Evolutionary conservation across 805 yeast species (phyloP).

Genomic region (Yarrowia sp.): DNA sequence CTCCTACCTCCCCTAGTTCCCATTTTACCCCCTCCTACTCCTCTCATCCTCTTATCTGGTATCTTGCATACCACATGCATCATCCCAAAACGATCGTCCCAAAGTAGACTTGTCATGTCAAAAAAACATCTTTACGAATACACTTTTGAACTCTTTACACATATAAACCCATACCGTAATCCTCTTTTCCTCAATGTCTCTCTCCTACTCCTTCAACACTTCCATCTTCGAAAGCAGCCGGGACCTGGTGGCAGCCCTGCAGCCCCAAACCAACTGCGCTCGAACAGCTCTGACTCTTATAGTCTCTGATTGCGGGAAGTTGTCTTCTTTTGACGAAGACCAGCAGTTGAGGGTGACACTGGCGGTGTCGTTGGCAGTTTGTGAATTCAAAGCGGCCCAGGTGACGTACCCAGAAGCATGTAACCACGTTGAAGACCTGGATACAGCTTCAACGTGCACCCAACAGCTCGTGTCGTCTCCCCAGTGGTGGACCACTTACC

Average conservation of each 20-base stretch:
- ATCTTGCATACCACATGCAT: too few relatives aligned
- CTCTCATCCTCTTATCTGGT: too few relatives aligned
- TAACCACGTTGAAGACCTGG: background rate
- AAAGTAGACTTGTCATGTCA: background rate
- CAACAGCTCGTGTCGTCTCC: conserved; percentile 32
- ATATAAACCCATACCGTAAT: background rate
- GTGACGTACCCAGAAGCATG: conserved; percentile 34
- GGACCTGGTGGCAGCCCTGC: conserved; percentile 27
- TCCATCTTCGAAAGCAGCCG: background rate
- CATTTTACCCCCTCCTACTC: too few relatives aligned
- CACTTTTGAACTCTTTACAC: too few relatives aligned
- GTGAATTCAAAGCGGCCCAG: conserved; percentile 36
- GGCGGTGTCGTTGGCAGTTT: conserved; percentile 33
- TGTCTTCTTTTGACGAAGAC: background rate
- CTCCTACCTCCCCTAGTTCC: too few relatives aligned
- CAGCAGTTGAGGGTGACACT: conserved; percentile 30
- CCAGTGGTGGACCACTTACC: conserved; percentile 73
- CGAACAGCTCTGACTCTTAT: conserved; percentile 32
- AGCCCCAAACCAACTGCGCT: conserved; percentile 33
- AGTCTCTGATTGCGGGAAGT: conserved; percentile 31
- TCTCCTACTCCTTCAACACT: conserved; percentile 3
- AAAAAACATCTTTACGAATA: background rate
- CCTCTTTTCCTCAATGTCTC: background rate
- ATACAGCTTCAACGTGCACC: conserved; percentile 29
- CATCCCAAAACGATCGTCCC: background rate